These are phyloP conservation scores for Xylaria sp. DNA, from an alignment of 2,329 filamentous ascomycete genomes.

Conservation along the genomic window DNA sequence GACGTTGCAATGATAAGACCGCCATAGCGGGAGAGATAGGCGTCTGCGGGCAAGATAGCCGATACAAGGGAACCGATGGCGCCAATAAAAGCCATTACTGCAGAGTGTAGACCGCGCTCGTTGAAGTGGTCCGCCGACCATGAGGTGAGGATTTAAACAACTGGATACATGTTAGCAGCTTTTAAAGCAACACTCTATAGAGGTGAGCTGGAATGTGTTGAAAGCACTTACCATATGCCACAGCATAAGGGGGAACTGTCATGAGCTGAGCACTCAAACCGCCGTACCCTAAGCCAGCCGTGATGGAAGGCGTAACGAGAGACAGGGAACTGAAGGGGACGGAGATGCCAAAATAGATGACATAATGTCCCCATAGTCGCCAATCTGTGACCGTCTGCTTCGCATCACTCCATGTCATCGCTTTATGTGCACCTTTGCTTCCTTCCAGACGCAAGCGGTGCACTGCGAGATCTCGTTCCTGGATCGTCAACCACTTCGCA, in stretches of 20 bases:
- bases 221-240: conserved; percentile 55
- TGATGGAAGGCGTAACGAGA: conserved; percentile 70
- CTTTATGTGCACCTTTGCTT: conserved; percentile 68
- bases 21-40: conserved; percentile 72
- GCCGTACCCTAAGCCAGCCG: conserved; percentile 50
- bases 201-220: not conserved
- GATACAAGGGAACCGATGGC: conserved; percentile 68
- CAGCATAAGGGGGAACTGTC: conserved; percentile 74
- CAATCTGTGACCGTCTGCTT: conserved; percentile 74
- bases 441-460: conserved; percentile 59
- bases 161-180: conserved; percentile 36
- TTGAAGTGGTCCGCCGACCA: conserved; percentile 74
- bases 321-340: conserved; percentile 52
- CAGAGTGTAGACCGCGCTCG: conserved; percentile 60
- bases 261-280: conserved; percentile 67
- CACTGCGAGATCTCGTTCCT: conserved; percentile 67
- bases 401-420: conserved; percentile 74
- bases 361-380: conserved; percentile 74
- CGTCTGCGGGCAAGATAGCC: conserved; percentile 69
- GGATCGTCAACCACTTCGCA: conserved; percentile 66
- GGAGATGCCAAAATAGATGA: conserved; percentile 59
- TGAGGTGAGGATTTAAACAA: conserved; percentile 56
- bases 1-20: conserved; percentile 75
- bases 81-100: conserved; percentile 57
- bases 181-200: not conserved